These are phyloP conservation scores for Botrytis cinerea DNA, from an alignment of 2,329 filamentous ascomycete genomes.

Conservation along the genomic window DNA sequence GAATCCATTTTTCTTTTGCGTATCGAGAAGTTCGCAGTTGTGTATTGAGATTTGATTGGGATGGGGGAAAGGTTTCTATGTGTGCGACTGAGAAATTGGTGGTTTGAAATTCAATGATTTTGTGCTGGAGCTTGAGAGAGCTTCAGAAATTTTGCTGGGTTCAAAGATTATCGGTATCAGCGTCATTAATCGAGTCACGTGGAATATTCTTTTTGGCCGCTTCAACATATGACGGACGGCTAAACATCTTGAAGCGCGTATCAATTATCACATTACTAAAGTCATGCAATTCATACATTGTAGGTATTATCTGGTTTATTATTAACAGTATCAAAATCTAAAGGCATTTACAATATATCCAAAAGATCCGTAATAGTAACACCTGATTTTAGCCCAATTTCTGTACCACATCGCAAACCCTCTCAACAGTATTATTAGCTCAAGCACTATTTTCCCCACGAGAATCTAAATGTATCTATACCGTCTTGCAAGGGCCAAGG, in stretches of 20 bases:
- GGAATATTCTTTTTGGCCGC: neutral
- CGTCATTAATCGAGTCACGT: slow-evolving; percentile 11
- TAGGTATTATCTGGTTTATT: slow-evolving; percentile 1
- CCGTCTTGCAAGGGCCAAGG: slow-evolving; percentile 35
- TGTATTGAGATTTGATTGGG: neutral
- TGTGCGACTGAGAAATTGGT: neutral
- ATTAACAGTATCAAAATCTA: slow-evolving; percentile 8
- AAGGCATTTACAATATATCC: slow-evolving; percentile 12
- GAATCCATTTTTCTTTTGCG: slow-evolving; percentile 34
- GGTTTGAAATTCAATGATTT: neutral
- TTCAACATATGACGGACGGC: neutral
- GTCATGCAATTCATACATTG: neutral
- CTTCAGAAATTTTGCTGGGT: slow-evolving; percentile 12
- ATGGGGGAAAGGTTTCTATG: neutral
- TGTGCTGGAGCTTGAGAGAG: neutral
- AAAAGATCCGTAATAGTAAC: slow-evolving; percentile 10
- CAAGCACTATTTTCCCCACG: neutral
- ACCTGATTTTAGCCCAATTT: neutral
- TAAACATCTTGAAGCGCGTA: neutral
- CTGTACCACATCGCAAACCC: neutral
- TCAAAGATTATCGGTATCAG: slow-evolving; percentile 8
- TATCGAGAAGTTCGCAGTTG: slow-evolving; percentile 41
- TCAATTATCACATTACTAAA: neutral
- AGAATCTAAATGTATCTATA: slow-evolving; percentile 38
- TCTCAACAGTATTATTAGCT: neutral